Base-by-base conservation (phyloP, 2,329 filamentous ascomycete species). In the Arachnopeziza araneosa region DNA sequence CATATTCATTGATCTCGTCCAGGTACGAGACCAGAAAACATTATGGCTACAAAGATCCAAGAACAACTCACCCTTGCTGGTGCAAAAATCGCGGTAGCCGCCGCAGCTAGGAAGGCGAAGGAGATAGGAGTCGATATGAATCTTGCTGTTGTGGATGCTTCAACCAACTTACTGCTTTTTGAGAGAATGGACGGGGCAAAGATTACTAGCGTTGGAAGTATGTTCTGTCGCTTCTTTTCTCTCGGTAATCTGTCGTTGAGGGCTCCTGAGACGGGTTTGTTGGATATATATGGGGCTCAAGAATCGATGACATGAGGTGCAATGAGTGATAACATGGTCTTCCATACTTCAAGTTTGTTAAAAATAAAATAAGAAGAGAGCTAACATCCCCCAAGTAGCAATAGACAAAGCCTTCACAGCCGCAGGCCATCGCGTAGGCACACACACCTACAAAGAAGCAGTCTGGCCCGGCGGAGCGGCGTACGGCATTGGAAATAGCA, bases 381-480 rank as follows among this genome's bases (percentile, higher is more conserved):
- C 36, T 44, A 44, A 44, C 36, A 44, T 6, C 17, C 12, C 12
- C 36, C 44, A 14, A 65, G 61, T 70, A 24, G 64, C 69, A 21
- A 70, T 73, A 55, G 71, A 75, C 63, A 75, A 83, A 63, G 81
- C 81, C 19, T 83, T 82, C 68, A 84, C 81, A 1, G 81, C 81
- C 2, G 79, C 81, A 1, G 81, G 81, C 19, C 81, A 83, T 70
- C 73, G 76, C 22, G 71, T 75, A 4, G 79, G 80, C 0, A 83
- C 81, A 0, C 76, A 77, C 23, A 72, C 75, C 2, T 84, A 83
- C 70, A 80, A 80, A 59, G 80, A 82, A 62, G 75, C 73, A 50
- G 80, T 83, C 22, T 77, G 78, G 73, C 80, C 81, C 5, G 81
- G 81, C 7, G 80, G 81, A 0, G 70, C 74, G 0, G 80, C 78